Percentiles rank a stretch among this genome's conserved stretches.
phyloP scores from a whole-genome alignment of 352 stramenopile genomes.

The Sclerospora graminicola region DNA sequence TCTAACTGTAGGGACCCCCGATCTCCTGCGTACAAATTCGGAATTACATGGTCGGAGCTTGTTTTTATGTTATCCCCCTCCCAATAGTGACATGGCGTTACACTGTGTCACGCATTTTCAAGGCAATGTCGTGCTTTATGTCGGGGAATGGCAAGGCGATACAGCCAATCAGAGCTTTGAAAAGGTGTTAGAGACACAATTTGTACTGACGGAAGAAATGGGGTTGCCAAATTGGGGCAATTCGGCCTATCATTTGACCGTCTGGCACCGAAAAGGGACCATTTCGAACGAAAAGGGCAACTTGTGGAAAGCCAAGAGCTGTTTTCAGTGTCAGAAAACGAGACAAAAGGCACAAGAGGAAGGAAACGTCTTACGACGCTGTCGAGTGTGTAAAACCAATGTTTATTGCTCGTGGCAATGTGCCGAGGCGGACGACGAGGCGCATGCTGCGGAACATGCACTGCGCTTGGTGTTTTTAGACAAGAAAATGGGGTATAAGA shows the following conservation, averaged over 20 bases:
- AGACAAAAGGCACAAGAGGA: constrained; percentile 27
- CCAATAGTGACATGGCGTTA: constrained; percentile 49
- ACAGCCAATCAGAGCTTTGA: constrained; percentile 64
- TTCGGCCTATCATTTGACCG: constrained; percentile 58
- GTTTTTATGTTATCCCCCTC: constrained; percentile 66
- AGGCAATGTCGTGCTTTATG: constrained; percentile 49
- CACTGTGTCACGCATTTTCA: constrained; percentile 50
- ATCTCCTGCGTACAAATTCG: constrained; percentile 37
- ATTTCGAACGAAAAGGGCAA: constrained; percentile 1
- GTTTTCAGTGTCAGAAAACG: constrained; percentile 41
- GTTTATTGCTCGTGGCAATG: constrained; percentile 64
- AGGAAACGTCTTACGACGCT: constrained; percentile 40
- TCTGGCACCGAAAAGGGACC: constrained; percentile 52
- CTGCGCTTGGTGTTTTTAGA: constrained; percentile 59
- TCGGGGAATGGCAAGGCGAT: constrained; percentile 76
- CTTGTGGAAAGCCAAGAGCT: constrained; percentile 29
- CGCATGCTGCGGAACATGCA: constrained; percentile 56
- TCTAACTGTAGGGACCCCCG: constrained; percentile 15
- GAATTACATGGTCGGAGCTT: constrained; percentile 49
- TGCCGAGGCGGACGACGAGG: constrained; percentile 21
- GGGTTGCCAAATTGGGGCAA: constrained; percentile 72
- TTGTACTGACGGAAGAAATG: constrained; percentile 41
- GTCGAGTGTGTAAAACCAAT: constrained; percentile 68
- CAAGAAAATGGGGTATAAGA: constrained; percentile 25
- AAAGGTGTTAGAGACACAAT: constrained; percentile 38